Evolutionary conservation across 257 asterid genomes (phyloP).

Genomic region (Thymus quinquecostatus): DNA sequence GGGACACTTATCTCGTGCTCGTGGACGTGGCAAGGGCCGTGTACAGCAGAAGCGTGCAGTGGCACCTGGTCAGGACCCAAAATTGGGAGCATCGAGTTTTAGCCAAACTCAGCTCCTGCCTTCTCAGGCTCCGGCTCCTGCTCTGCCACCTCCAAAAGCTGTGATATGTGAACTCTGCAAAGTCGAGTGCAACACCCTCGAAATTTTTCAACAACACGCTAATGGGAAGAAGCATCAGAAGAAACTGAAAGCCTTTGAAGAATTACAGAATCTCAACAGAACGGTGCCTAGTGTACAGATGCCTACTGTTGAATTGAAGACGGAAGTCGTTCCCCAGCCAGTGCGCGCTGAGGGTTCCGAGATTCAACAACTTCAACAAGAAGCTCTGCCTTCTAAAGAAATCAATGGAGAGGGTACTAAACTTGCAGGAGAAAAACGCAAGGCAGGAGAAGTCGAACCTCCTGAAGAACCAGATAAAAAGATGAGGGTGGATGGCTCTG

Average conservation of each 20-base stretch:
- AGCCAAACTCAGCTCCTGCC: slow-evolving; percentile 27
- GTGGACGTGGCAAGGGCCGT: slow-evolving; percentile 39
- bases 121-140: slow-evolving; percentile 36
- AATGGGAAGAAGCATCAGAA: slow-evolving; percentile 66
- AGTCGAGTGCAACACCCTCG: slow-evolving; percentile 61
- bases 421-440: slow-evolving; percentile 38
- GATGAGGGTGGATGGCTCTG: slow-evolving; percentile 22
- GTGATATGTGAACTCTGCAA: slow-evolving; percentile 62
- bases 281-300: slow-evolving; percentile 31
- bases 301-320: slow-evolving; percentile 33
- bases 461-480: slow-evolving; percentile 35
- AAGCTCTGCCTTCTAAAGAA: slow-evolving; percentile 35
- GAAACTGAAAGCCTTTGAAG: slow-evolving; percentile 53
- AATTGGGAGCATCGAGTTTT: slow-evolving; percentile 26
- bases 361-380: slow-evolving; percentile 33
- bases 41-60: slow-evolving; percentile 29
- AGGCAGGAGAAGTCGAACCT: slow-evolving; percentile 37
- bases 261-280: slow-evolving; percentile 42
- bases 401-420: slow-evolving; percentile 34
- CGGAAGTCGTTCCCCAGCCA: slow-evolving; percentile 38
- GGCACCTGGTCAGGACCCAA: slow-evolving; percentile 33
- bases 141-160: slow-evolving; percentile 38
- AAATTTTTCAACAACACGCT: slow-evolving; percentile 57
- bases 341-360: slow-evolving; percentile 30
- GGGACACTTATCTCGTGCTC: slow-evolving; percentile 31